Conservation (phyloP, 108 stramenopile species). For the Pseudonitzschia multistriata region DNA sequence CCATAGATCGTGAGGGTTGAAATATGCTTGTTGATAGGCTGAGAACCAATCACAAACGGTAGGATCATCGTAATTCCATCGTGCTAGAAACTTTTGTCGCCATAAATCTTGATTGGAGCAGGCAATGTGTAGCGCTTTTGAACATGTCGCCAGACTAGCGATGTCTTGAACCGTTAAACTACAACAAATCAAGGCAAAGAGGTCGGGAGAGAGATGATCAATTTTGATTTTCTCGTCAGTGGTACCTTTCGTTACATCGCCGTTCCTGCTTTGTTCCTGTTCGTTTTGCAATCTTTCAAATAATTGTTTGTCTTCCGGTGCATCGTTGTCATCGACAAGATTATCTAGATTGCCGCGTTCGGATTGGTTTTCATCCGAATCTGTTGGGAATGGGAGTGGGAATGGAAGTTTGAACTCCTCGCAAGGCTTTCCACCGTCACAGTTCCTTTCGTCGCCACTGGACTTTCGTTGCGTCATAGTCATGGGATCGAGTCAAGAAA, state of each 20-base stretch:
- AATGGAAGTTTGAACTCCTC: neutral
- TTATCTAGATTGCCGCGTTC: neutral
- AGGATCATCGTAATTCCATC: conserved; percentile 43
- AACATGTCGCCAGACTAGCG: conserved; percentile 14
- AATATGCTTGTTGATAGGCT: conserved; percentile 51
- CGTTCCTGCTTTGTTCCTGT: neutral
- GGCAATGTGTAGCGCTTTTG: conserved; percentile 20
- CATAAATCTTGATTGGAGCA: conserved; percentile 34
- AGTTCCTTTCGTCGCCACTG: neutral
- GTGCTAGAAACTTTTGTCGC: conserved; percentile 44
- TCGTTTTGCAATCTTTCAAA: neutral
- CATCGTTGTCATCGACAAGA: neutral
- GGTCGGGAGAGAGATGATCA: conserved; percentile 1
- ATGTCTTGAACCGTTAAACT: conserved; percentile 36
- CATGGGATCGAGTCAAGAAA: too few relatives aligned
- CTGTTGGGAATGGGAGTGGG: neutral
- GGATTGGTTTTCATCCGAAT: neutral
- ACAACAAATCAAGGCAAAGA: conserved; percentile 3
- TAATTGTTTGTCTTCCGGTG: neutral
- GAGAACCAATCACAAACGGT: conserved; percentile 37
- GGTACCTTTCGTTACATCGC: neutral
- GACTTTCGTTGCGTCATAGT: neutral
- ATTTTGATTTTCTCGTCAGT: neutral
- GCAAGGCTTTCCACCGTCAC: neutral
- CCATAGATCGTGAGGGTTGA: conserved; percentile 68